Percentiles rank a stretch among this genome's conserved stretches.
phyloP scores from a whole-genome alignment of 768 basidiomycete genomes.

The Mycena polygramma region DNA sequence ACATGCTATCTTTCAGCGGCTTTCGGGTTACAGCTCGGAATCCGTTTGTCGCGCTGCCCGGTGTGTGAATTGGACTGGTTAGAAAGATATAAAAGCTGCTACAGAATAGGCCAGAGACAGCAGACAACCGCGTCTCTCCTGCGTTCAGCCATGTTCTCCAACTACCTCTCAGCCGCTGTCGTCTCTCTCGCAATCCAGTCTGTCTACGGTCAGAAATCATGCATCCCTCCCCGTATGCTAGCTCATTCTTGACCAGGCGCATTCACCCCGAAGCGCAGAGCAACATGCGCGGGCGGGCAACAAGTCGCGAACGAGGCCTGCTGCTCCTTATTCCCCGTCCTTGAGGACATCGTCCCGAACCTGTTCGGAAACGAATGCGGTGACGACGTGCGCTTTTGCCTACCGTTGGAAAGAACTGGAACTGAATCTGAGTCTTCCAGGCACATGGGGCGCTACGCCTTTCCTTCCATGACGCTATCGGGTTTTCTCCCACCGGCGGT shows the following conservation, averaged over 20 bases:
- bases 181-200: background rate
- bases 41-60: background rate
- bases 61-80: background rate
- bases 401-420: constrained; percentile 39
- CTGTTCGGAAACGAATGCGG: constrained; percentile 48
- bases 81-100: constrained; percentile 3
- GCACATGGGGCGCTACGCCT: constrained; percentile 27
- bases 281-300: constrained; percentile 48
- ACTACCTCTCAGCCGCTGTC: constrained; percentile 4
- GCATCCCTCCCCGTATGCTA: background rate
- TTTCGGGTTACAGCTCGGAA: background rate
- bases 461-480: constrained; percentile 40
- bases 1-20: background rate
- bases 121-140: constrained; percentile 3
- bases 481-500: constrained; percentile 35
- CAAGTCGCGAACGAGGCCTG: constrained; percentile 46
- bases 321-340: constrained; percentile 47
- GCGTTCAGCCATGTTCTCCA: background rate
- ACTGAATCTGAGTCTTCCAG: constrained; percentile 42
- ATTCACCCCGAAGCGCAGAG: constrained; percentile 9
- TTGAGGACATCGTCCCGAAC: constrained; percentile 45
- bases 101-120: background rate
- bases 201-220: constrained; percentile 4
- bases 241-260: constrained; percentile 12
- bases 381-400: constrained; percentile 45